Percentiles rank a stretch among this genome's conserved stretches.
Evolutionary conservation across 306 rosid genomes (phyloP).

Genomic region (Mimosa bimucronata): DNA sequence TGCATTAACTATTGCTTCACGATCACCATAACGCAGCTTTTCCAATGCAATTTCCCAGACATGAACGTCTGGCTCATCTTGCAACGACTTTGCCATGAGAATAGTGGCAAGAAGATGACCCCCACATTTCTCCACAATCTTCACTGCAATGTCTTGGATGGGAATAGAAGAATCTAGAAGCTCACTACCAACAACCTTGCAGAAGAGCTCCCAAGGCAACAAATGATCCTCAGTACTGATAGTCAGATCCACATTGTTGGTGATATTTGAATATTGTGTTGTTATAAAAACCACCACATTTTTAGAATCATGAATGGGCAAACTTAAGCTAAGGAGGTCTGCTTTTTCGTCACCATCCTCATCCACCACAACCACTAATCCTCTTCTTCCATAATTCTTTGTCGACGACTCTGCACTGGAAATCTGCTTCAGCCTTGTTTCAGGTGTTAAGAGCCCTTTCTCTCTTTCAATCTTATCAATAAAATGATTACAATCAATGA

Average conservation of each 20-base stretch:
- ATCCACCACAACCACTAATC: background rate
- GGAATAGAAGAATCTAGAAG: background rate
- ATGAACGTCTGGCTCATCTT: background rate
- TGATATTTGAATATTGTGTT: background rate
- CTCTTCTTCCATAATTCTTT: too few species aligned
- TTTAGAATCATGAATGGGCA: background rate
- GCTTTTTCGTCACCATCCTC: background rate
- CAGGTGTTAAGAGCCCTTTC: background rate
- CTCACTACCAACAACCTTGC: background rate
- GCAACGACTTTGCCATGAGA: background rate
- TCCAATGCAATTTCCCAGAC: background rate
- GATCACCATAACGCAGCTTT: background rate
- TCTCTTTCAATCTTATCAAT: background rate
- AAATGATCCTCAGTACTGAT: conserved; percentile 13
- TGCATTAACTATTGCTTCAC: background rate
- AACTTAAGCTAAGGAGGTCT: background rate
- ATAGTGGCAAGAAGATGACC: conserved; percentile 18
- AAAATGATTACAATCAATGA: background rate
- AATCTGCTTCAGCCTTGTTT: background rate
- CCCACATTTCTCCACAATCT: conserved; percentile 1
- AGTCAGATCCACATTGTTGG: background rate
- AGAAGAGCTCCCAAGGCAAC: conserved; percentile 25
- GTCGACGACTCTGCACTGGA: too few species aligned
- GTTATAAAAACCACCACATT: background rate
- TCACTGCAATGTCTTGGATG: background rate